Conservation (phyloP, 164 flowering plant genomes). For the Dillenia suffruticosa region DNA sequence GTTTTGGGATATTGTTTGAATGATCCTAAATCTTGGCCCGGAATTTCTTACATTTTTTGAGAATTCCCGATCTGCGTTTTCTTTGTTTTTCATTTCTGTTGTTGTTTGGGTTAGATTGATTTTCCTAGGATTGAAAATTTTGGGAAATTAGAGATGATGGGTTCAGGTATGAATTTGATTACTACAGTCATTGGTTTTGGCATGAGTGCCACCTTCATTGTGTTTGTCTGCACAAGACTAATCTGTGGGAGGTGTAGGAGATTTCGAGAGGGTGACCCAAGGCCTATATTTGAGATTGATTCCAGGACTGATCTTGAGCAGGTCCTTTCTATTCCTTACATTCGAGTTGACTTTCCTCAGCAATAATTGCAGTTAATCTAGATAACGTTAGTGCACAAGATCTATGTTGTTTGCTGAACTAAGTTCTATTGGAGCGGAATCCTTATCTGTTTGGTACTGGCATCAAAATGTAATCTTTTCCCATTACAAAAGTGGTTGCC, state of each 20-base stretch:
- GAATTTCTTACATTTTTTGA: neutral
- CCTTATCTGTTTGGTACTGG: no score
- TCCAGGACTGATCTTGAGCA: constrained; percentile 57
- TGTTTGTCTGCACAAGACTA: constrained; percentile 70
- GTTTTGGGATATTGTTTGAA: no score
- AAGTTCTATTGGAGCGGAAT: no score
- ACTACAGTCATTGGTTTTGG: constrained; percentile 79
- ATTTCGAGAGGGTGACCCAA: constrained; percentile 34
- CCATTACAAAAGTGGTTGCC: no score
- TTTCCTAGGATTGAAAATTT: neutral
- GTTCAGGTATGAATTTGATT: constrained; percentile 59
- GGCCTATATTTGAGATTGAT: constrained; percentile 45
- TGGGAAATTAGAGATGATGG: constrained; percentile 29
- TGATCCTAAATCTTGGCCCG: no score
- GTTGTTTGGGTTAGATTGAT: neutral
- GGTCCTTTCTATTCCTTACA: constrained; percentile 22
- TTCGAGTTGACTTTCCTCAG: neutral
- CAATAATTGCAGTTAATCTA: neutral
- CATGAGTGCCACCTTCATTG: constrained; percentile 76
- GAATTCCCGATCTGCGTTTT: constrained; percentile 12
- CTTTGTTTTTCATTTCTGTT: neutral
- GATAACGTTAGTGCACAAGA: neutral
- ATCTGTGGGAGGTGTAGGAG: constrained; percentile 83
- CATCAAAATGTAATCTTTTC: no score
- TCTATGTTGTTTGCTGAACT: no score